Percentiles rank a stretch among this genome's conserved stretches.
phyloP scores from a whole-genome alignment of 768 basidiomycete species.

The Serendipita sp. region DNA sequence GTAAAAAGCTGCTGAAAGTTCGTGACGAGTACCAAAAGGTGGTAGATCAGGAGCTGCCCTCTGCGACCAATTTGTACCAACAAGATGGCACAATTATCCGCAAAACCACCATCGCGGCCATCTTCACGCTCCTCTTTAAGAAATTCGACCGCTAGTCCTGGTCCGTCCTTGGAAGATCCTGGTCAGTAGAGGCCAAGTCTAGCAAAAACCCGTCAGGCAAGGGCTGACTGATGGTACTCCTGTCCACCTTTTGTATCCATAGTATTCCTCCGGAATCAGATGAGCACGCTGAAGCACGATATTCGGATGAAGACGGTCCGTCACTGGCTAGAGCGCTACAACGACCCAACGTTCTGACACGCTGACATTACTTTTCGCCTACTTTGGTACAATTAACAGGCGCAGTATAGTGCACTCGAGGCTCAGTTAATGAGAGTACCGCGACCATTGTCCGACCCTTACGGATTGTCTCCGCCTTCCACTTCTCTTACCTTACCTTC shows the following conservation, averaged over 20 bases:
- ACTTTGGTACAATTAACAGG: constrained; percentile 38
- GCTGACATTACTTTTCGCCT: background rate
- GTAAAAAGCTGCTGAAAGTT: background rate
- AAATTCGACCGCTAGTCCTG: constrained; percentile 31
- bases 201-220: background rate
- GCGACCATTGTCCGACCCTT: constrained; percentile 27
- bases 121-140: constrained; percentile 29
- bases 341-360: background rate
- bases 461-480: constrained; percentile 4
- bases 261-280: constrained; percentile 65
- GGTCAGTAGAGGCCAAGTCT: constrained; percentile 26
- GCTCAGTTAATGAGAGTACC: constrained; percentile 50
- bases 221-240: constrained; percentile 12
- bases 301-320: constrained; percentile 28
- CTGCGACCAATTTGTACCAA: background rate
- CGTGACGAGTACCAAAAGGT: background rate
- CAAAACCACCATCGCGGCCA: constrained; percentile 22
- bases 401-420: constrained; percentile 55
- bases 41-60: background rate
- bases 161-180: constrained; percentile 41
- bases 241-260: constrained; percentile 13
- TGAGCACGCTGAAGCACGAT: constrained; percentile 65
- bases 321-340: background rate
- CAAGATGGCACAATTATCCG: background rate
- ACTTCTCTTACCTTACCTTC: background rate